Base-by-base conservation (phyloP, 805 yeast genomes). In the Metschnikowia picachoensis region DNA sequence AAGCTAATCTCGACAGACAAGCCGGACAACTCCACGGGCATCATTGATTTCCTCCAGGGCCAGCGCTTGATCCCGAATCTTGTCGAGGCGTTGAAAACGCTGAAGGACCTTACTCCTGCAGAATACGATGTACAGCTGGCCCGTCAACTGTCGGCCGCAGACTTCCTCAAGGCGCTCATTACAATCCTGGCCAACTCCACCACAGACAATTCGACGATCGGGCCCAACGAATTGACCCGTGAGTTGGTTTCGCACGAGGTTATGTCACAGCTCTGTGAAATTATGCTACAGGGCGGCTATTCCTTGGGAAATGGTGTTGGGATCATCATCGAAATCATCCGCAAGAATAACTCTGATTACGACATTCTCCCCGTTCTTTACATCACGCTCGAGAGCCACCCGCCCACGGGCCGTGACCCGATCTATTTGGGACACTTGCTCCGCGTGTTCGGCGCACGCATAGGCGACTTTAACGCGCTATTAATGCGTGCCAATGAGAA, bases 241-340 rank as follows among this genome's bases (percentile, higher is more conserved):
- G 74, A 72, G 47, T 61, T 72, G 51, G 77, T 72, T 1, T 64
- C 72, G 2, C 58, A 57, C 41, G 67, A 64, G 3, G 63, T 63
- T 46, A 70, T 72, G 73, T 36, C 55, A 17, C 55, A 55, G 30
- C 55, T 72, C 27, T 69, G 76, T 46, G 48, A 59, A 30, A 64
- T 69, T 38, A 72, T 72, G 77, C 60, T 72, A 34, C 64, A 68
- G 42, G 76, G 76, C n/a, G 75, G 76, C 3, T 69, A 70, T 46
- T 73, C 75, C 5, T 62, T 72, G 50, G 72, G 74, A n/a, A 72
- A 71, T 46, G 76, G 76, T 8, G 77, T 72, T n/a, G 77, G 77
- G 3, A 72, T 72, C 41, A 65, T 72, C 38, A 72, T 72, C 44
- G 77, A 72, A 47, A 71, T 72, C 40, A 72, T 72, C 47, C 56